phyloP scores from a whole-genome alignment of 169 alveolate species.

The Plasmodium fragile region DNA sequence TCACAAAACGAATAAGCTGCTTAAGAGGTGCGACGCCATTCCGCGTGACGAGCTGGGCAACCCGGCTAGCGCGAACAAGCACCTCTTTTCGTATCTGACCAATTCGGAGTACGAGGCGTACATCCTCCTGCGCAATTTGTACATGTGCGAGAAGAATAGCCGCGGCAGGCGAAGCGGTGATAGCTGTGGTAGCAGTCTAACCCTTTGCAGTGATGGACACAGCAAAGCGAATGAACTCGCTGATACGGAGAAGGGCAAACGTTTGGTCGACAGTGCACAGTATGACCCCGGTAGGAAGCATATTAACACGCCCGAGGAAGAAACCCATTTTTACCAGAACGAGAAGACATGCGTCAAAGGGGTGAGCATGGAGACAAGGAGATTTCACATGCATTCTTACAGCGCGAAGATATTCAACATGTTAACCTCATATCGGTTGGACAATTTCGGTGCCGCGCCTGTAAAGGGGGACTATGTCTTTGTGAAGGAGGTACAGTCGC shows the following conservation, averaged over 20 bases:
- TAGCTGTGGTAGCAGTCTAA: not conserved
- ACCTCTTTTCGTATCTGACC: slow-evolving; percentile 61
- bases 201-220: not conserved
- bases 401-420: slow-evolving; percentile 74
- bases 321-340: slow-evolving; percentile 50
- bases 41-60: not conserved
- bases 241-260: not conserved
- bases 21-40: not conserved
- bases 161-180: not conserved
- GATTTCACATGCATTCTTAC: slow-evolving; percentile 77
- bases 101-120: slow-evolving; percentile 76
- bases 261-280: not conserved
- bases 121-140: slow-evolving; percentile 64
- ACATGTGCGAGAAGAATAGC: slow-evolving; percentile 37
- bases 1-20: slow-evolving; percentile 29
- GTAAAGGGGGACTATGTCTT: slow-evolving; percentile 54
- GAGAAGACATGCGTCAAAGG: slow-evolving; percentile 66
- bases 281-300: not conserved
- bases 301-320: not conserved
- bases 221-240: not conserved
- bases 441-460: slow-evolving; percentile 44
- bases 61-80: not conserved
- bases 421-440: slow-evolving; percentile 69
- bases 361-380: slow-evolving; percentile 69
- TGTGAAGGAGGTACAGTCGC: slow-evolving; percentile 37